Base-by-base conservation (phyloP, 2,329 filamentous ascomycete genomes). In the Colletotrichum spaethianum region DNA sequence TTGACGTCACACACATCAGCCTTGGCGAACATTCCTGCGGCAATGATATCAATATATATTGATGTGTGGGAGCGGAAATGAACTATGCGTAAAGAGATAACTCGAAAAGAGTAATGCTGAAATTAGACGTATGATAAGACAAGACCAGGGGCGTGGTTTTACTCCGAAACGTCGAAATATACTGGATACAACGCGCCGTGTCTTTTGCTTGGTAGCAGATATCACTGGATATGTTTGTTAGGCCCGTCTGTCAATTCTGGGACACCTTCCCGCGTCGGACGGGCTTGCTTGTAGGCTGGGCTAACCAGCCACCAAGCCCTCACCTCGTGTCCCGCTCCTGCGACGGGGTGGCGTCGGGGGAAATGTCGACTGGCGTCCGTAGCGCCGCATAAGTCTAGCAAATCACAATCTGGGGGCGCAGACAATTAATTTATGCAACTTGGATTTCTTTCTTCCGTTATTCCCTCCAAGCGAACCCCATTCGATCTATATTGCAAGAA, bases 361-460 rank as follows among this genome's bases (percentile, higher is more conserved):
- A 16, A 52, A 52, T 50, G 14, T 28, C 23, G n/a, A 11, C 18
- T 63, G 60, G 36, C 44, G 60, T 63, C 60, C 60, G 60, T 52
- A 52, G 60, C 60, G 44, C n/a, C 23, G 60, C 23, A 40, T 4
- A 40, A 20, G n/a, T 40, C 9, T 14, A 26, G 16, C 46, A 50
- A 23, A n/a, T 52, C 46, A 38, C 44, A 63, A 28, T 63, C 11
- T 40, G 23, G 31, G 3, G 16, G 46, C 8, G 31, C 23, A 63
- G n/a, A 38, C 60, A 36, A 18, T 16, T 28, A 26, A 18, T 56
- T 38, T 14, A n/a, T 50, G 11, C 16, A 36, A 40, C 33, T 38
- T 36, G 11, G 26, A 28, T 40, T 48, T 20, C 14, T 38, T 23
- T 7, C 16, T 3, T 23, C 6, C 14, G 26, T 23, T 7, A 20